Conservation (phyloP, 805 yeast species). For the Clavispora carvajalis region DNA sequence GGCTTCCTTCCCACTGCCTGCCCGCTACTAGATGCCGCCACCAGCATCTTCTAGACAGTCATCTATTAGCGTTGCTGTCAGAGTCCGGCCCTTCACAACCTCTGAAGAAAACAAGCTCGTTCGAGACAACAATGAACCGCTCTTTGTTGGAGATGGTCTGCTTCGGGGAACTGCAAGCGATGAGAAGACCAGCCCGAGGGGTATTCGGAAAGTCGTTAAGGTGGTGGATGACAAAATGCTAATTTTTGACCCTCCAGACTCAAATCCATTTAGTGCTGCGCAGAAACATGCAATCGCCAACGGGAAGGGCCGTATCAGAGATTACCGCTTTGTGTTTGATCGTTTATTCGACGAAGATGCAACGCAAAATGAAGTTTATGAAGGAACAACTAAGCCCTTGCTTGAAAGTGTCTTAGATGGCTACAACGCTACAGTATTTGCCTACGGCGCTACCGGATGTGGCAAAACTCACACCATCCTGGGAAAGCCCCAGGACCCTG, state of each 20-base stretch:
- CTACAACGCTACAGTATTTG: conserved; percentile 85
- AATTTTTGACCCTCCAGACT: conserved; percentile 78
- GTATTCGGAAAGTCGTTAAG: conserved; percentile 64
- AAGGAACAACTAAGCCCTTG: conserved; percentile 62
- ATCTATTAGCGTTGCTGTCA: conserved; percentile 69
- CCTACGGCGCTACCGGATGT: conserved; percentile 97
- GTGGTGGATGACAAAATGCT: conserved; percentile 84
- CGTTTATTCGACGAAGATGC: conserved; percentile 62
- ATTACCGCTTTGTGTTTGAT: conserved; percentile 81
- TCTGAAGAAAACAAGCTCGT: conserved; percentile 48
- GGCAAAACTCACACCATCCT: conserved; percentile 93
- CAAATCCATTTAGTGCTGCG: conserved; percentile 53
- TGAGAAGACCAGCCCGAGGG: conserved; percentile 32
- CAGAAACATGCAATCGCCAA: conserved; percentile 41
- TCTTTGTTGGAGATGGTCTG: conserved; percentile 54
- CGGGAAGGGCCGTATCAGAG: conserved; percentile 49
- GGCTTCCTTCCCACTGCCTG: background rate
- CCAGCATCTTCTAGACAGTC: conserved; percentile 33
- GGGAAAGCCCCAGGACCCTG: conserved; percentile 71
- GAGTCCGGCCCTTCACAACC: conserved; percentile 78
- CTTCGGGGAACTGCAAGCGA: conserved; percentile 22
- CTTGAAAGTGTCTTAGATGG: conserved; percentile 77
- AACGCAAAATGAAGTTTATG: conserved; percentile 63
- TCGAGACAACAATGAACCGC: conserved; percentile 29
- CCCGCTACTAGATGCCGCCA: background rate